phyloP scores from a whole-genome alignment of 1,284 basidiomycete genomes.

The Erythrobasidium hasegawianum region DNA sequence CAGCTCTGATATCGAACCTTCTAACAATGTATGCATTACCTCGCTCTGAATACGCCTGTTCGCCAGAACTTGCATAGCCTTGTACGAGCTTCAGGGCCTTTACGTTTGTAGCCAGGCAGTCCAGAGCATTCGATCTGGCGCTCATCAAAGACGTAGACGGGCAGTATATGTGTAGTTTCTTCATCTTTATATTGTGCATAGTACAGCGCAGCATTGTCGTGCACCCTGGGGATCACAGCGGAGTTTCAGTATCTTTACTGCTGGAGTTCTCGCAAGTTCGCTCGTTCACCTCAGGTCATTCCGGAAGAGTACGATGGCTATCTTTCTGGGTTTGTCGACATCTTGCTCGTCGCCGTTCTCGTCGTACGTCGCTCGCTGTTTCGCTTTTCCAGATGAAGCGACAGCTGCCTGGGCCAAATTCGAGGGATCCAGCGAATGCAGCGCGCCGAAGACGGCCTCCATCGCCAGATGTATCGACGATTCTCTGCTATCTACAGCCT shows the following conservation, averaged over 20 bases:
- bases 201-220: conserved; percentile 24
- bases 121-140: conserved; percentile 55
- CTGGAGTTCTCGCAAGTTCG: neutral
- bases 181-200: conserved; percentile 35
- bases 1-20: conserved; percentile 46
- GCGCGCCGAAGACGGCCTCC: too few relatives aligned
- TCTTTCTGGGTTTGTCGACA: conserved; percentile 36
- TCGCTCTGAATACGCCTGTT: conserved; percentile 51
- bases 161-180: conserved; percentile 53
- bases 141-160: conserved; percentile 57
- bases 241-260: neutral
- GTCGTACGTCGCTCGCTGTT: neutral
- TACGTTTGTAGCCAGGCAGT: conserved; percentile 50
- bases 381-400: neutral
- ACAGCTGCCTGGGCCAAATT: neutral
- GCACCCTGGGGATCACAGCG: conserved; percentile 5
- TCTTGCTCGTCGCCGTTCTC: neutral
- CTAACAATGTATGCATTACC: conserved; percentile 24
- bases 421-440: too few relatives aligned
- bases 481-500: too few relatives aligned
- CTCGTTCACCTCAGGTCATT: conserved; percentile 50
- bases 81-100: conserved; percentile 48
- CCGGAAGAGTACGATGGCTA: conserved; percentile 46
- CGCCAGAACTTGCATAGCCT: conserved; percentile 55
- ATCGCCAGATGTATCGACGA: too few relatives aligned